A percentile compares a stretch with the other conserved stretches of the same genome.
Conservation (phyloP, 179 eudicot species). For the Heliamphora pulchella region DNA sequence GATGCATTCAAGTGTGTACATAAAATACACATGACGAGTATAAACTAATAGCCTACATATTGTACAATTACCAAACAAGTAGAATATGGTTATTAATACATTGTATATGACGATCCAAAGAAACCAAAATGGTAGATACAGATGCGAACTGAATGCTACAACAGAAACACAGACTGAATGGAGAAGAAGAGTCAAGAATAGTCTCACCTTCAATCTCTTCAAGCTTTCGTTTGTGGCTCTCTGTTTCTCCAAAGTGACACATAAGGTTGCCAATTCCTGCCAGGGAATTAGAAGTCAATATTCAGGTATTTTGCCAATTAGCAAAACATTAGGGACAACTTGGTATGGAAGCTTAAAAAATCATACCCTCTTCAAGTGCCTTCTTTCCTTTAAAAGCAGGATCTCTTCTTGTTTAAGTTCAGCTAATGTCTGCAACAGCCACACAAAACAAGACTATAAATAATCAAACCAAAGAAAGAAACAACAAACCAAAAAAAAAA, state of each 20-base stretch:
- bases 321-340: conserved; percentile 5
- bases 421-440: conserved; percentile 28
- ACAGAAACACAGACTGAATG: neutral
- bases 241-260: conserved; percentile 28
- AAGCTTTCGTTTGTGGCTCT: conserved; percentile 32
- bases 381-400: conserved; percentile 33
- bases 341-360: neutral
- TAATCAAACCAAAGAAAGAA: neutral
- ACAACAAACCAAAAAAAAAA: neutral
- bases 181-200: neutral
- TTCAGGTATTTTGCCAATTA: neutral
- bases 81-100: neutral
- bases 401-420: conserved; percentile 41
- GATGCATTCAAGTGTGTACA: too few relatives aligned
- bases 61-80: neutral
- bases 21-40: neutral
- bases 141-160: neutral
- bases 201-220: conserved; percentile 50
- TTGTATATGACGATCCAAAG: neutral
- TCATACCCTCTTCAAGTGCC: conserved; percentile 37
- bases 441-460: neutral
- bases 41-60: too few relatives aligned
- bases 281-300: conserved; percentile 8
- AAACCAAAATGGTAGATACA: neutral
- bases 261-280: conserved; percentile 40